phyloP scores from a whole-genome alignment of 2,329 filamentous ascomycete species.

The Falciphora oryzae region DNA sequence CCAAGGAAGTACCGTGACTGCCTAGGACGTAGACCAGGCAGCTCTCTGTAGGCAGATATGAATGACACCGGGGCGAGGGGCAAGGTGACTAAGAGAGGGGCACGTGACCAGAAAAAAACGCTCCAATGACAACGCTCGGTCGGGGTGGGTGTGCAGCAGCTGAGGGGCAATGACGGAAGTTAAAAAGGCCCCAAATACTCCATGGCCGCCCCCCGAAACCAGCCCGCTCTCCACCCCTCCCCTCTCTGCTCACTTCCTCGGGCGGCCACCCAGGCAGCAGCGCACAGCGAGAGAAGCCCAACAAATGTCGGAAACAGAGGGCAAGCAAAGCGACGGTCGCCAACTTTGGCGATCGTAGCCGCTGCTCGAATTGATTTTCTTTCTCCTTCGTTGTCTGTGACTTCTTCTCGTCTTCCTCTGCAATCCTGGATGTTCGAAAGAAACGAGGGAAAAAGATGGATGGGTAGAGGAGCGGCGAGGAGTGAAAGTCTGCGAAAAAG shows the following conservation, averaged over 20 bases:
- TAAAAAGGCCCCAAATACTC: conserved; percentile 41
- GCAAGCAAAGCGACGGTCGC: background rate
- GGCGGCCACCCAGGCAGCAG: conserved; percentile 10
- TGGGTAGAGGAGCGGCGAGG: conserved; percentile 2
- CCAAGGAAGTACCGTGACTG: background rate
- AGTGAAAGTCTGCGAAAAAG: conserved; percentile 6
- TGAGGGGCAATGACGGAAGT: conserved; percentile 28
- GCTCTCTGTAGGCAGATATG: background rate
- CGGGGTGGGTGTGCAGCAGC: conserved; percentile 12
- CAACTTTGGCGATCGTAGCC: background rate
- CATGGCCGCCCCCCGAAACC: conserved; percentile 15
- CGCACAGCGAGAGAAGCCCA: conserved; percentile 11
- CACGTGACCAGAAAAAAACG: conserved; percentile 8
- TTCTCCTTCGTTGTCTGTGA: background rate
- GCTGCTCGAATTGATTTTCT: background rate
- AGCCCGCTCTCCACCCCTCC: conserved; percentile 12
- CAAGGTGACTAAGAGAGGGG: background rate
- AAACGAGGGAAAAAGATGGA: background rate
- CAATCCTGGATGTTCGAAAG: background rate
- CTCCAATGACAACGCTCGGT: conserved; percentile 14
- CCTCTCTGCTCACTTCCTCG: conserved; percentile 4
- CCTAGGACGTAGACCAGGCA: too few relatives aligned
- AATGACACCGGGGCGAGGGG: background rate
- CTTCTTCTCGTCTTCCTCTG: conserved; percentile 1
- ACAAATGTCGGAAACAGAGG: background rate